These are phyloP conservation scores for Melaleuca quinquenervia DNA, from an alignment of 345 rosid genomes.

Conservation along the genomic window DNA sequence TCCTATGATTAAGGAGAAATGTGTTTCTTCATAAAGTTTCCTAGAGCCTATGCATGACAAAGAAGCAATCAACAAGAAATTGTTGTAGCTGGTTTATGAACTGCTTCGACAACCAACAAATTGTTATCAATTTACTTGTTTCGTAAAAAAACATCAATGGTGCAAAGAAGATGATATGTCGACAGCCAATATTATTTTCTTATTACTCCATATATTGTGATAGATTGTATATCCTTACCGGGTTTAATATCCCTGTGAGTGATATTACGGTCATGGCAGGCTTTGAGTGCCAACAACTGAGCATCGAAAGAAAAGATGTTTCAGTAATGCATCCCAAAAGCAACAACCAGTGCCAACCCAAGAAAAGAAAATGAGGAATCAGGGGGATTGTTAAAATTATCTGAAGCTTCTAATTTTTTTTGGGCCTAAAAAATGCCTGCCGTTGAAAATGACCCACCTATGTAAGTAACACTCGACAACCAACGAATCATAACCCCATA, in stretches of 20 bases:
- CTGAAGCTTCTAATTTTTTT: neutral
- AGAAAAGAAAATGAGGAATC: neutral
- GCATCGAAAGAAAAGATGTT: neutral
- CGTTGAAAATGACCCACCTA: neutral
- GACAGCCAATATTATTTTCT: neutral
- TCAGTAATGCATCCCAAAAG: neutral
- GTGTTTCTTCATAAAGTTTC: neutral
- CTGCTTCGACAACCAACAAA: neutral
- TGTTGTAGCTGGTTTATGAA: neutral
- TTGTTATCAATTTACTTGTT: neutral
- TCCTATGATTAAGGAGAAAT: neutral
- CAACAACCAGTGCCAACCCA: neutral
- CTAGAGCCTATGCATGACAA: neutral
- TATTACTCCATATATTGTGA: neutral
- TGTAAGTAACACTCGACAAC: neutral
- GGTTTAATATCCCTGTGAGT: conserved; percentile 97
- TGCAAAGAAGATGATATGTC: neutral
- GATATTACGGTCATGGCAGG: conserved; percentile 90
- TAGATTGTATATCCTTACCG: conserved; percentile 30
- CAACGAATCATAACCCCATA: neutral
- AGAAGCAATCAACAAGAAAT: neutral
- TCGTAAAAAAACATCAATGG: neutral
- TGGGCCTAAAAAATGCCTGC: neutral
- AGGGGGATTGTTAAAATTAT: neutral
- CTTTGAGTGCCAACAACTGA: conserved; percentile 79